Evolutionary conservation across 164 flowering plant species (phyloP).

Genomic region (Chimonanthus salicifolius): DNA sequence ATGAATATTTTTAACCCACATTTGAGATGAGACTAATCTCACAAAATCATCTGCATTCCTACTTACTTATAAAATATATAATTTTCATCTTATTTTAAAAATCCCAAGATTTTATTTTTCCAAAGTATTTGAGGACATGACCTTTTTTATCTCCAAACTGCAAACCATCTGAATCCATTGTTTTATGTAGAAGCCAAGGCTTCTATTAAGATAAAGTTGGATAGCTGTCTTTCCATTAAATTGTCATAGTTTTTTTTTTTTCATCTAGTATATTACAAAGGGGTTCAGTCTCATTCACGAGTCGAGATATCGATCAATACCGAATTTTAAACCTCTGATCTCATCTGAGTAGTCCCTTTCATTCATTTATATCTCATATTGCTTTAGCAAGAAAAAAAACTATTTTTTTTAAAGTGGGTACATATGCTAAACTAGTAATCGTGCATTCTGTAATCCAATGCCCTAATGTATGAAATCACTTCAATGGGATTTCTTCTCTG

Average conservation of each 20-base stretch:
- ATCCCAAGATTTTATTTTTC: background rate
- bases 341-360: background rate
- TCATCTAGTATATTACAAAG: background rate
- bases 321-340: background rate
- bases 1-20: no score
- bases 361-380: no score
- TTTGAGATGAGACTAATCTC: no score
- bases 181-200: background rate
- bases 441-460: background rate
- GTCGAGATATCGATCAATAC: background rate
- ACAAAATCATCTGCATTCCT: no score
- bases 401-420: no score
- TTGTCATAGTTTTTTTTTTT: no score
- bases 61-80: no score
- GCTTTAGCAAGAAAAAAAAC: no score
- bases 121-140: background rate
- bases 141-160: background rate
- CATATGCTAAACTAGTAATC: background rate
- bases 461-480: background rate
- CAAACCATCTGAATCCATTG: background rate
- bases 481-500: background rate
- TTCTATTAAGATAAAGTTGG: background rate
- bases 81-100: no score
- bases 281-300: background rate
- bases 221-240: background rate